Evolutionary conservation across 73 alveolate genomes (phyloP).

Genomic region (Paramecium bursaria): DNA sequence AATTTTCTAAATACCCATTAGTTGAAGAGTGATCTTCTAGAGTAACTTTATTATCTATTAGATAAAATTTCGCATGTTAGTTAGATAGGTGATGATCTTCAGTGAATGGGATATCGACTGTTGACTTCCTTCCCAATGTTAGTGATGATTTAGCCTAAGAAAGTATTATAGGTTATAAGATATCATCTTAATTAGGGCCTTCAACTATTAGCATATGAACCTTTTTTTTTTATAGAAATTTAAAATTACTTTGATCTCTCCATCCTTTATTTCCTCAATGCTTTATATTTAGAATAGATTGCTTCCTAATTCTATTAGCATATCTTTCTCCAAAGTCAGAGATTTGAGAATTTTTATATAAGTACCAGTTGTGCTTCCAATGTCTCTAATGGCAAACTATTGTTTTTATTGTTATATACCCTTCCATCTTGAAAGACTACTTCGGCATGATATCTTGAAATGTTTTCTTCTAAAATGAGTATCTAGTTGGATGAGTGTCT

Average conservation of each 20-base stretch:
- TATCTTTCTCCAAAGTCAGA: constrained; percentile 70
- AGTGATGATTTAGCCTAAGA: constrained; percentile 24
- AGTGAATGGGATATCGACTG: constrained; percentile 37
- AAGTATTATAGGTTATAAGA: background rate
- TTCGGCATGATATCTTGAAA: constrained; percentile 79
- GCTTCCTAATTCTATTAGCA: constrained; percentile 86
- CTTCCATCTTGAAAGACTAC: constrained; percentile 12
- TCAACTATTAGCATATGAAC: constrained; percentile 13
- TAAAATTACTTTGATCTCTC: too few relatives aligned
- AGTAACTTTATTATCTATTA: background rate
- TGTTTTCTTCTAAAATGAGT: constrained; percentile 81
- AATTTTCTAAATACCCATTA: constrained; percentile 50
- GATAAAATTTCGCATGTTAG: constrained; percentile 54
- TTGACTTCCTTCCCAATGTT: constrained; percentile 33
- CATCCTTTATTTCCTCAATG: background rate
- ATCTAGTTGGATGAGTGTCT: constrained; percentile 85
- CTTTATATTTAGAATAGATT: constrained; percentile 75
- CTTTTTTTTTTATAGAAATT: too few relatives aligned
- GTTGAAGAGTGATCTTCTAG: constrained; percentile 56
- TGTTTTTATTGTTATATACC: background rate
- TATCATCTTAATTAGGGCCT: constrained; percentile 43
- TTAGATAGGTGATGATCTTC: constrained; percentile 58
- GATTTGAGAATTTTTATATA: constrained; percentile 78
- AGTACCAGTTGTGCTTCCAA: constrained; percentile 89
- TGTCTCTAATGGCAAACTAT: constrained; percentile 74